These are phyloP conservation scores for Fusarium gaditjirri DNA, from an alignment of 2,329 filamentous ascomycete species.

Conservation along the genomic window DNA sequence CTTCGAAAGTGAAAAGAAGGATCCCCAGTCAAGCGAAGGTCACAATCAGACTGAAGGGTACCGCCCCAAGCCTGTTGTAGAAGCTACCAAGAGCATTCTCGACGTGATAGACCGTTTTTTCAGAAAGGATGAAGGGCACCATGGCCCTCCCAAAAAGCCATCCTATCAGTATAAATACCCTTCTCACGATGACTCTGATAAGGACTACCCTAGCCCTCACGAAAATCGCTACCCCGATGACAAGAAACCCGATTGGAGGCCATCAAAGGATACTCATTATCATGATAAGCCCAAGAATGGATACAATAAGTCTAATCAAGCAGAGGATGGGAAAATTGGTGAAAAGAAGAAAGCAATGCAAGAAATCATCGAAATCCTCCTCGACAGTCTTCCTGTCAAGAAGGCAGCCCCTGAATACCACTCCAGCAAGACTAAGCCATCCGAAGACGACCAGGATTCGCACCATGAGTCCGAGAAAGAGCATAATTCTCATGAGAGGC, in stretches of 20 bases:
- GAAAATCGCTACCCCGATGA: not conserved
- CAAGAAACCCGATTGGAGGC: not conserved
- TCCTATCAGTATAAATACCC: not conserved
- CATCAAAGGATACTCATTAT: not conserved
- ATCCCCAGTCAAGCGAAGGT: not conserved
- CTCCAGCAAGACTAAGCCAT: not conserved
- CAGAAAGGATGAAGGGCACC: not conserved
- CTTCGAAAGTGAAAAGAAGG: not conserved
- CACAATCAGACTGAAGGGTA: not conserved
- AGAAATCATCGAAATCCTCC: not conserved
- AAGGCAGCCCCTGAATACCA: not conserved
- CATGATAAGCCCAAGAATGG: not conserved
- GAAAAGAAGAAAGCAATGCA: not conserved
- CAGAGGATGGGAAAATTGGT: not conserved
- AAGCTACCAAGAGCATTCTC: not conserved
- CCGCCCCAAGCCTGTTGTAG: not conserved
- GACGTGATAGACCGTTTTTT: not conserved
- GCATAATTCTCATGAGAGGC: not conserved
- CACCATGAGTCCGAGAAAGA: not conserved
- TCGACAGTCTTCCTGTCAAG: not conserved
- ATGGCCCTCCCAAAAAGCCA: not conserved
- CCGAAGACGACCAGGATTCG: not conserved
- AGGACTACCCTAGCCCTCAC: not conserved
- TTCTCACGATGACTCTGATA: not conserved
- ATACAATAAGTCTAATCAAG: not conserved